Base-by-base conservation (phyloP, 352 stramenopile species). In the Hyaloperonospora brassicae region DNA sequence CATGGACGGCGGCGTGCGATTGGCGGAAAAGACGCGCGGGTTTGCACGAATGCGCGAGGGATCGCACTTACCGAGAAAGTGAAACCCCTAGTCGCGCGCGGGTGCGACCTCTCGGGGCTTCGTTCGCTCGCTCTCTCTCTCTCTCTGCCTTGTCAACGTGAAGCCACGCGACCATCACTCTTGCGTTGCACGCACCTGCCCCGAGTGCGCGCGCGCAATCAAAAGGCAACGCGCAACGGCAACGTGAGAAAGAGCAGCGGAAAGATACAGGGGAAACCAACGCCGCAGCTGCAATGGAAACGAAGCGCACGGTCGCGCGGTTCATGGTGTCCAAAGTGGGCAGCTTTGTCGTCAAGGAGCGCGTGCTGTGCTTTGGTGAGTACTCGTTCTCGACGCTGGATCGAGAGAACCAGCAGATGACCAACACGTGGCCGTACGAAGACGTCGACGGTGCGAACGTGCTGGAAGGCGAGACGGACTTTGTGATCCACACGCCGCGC, bases 261-360 rank as follows among this genome's bases (percentile, higher is more conserved):
- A 13, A 55, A 30, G 23, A n/a, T 30, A 30, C 41, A 39, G n/a
- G 24, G 46, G 8, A 27, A 17, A 24, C 35, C 23, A 34, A 34
- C 27, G 27, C 4, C 27, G 17, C 27, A 34, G 21, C 10, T 27
- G 27, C 54, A 25, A 62, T 87, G 71, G 73, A 84, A 63, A 72
- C 63, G 57, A 76, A 79, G 52, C 70, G 70, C 48, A 73, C 84
- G 41, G 53, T 86, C 25, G 81, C 73, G 52, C 81, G 81, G 52
- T 92, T 86, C 60, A 88, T 89, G 79, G 79, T 92, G 50, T 72
- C 86, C 66, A 92, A 89, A 50, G 79, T 92, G 47, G 79, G 79
- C 52, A 85, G 69, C 57, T 91, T 91, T 53, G 77, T 86, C 44
- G 66, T 87, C n/a, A 92, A 92, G 55, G 81, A 89, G 62, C 81